phyloP scores from a whole-genome alignment of 2,329 filamentous ascomycete species.

The Fusarium agapanthi region DNA sequence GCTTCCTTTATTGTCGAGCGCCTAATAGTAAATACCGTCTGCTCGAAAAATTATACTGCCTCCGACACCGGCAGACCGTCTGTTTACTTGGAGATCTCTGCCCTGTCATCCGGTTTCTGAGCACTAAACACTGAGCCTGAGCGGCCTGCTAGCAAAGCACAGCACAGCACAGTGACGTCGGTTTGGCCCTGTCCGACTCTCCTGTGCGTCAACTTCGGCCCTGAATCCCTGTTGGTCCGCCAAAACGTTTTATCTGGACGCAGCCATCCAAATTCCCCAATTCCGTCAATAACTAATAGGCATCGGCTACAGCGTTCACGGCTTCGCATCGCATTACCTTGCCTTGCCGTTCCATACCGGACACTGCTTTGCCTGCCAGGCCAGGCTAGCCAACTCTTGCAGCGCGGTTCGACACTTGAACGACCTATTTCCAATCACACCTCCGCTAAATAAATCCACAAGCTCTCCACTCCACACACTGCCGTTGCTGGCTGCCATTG shows the following conservation, averaged over 20 bases:
- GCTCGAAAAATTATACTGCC: background rate
- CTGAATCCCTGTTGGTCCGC: constrained; percentile 20
- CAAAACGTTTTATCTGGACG: constrained; percentile 3
- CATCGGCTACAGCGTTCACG: constrained; percentile 15
- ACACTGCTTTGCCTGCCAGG: background rate
- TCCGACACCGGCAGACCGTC: constrained; percentile 24
- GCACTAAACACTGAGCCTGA: constrained; percentile 15
- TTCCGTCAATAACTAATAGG: constrained; percentile 1
- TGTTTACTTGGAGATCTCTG: constrained; percentile 24
- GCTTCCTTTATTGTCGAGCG: background rate
- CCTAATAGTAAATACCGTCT: background rate
- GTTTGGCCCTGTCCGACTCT: constrained; percentile 12
- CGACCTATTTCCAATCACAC: constrained; percentile 38
- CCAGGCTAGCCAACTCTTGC: background rate
- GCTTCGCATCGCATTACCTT: background rate
- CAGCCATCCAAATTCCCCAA: constrained; percentile 5
- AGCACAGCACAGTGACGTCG: constrained; percentile 28
- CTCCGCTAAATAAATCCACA: constrained; percentile 27
- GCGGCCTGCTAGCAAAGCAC: background rate
- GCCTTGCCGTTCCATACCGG: background rate
- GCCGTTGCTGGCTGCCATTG: constrained; percentile 34
- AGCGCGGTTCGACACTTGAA: constrained; percentile 17
- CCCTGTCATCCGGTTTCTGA: constrained; percentile 21
- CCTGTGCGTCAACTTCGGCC: constrained; percentile 19
- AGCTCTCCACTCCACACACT: constrained; percentile 26